Percentiles rank a stretch among this genome's conserved stretches.
These are phyloP conservation scores for Diphasiastrum complanatum DNA, from an alignment of 83 land plant genomes.

Conservation along the genomic window DNA sequence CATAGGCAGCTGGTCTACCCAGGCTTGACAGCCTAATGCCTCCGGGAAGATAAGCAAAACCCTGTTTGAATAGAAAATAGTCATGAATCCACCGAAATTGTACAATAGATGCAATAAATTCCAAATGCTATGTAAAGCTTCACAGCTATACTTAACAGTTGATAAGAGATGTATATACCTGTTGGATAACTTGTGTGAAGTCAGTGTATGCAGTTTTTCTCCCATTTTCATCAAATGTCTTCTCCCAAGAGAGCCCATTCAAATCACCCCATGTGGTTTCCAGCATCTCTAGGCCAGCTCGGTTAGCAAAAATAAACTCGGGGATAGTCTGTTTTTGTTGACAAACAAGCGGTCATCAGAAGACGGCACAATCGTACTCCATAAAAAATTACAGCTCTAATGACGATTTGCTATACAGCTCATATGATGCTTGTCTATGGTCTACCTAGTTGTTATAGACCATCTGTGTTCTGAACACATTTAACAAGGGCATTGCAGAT, in stretches of 20 bases:
- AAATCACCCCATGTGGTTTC: slow-evolving; percentile 12
- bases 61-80: slow-evolving; percentile 9
- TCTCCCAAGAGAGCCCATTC: slow-evolving; percentile 5
- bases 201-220: background rate
- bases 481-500: no score
- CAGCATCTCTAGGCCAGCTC: slow-evolving; percentile 24
- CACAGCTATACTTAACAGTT: background rate
- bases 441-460: no score
- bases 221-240: slow-evolving; percentile 11
- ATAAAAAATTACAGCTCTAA: no score
- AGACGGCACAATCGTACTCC: no score
- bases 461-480: no score
- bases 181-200: slow-evolving; percentile 13
- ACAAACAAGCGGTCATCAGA: no score
- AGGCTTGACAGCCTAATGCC: slow-evolving; percentile 16
- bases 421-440: no score
- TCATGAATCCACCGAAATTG: background rate
- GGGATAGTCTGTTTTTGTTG: slow-evolving; percentile 15
- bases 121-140: background rate
- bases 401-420: no score
- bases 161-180: no score
- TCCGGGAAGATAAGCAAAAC: slow-evolving; percentile 20
- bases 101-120: background rate
- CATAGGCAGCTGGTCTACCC: slow-evolving; percentile 16
- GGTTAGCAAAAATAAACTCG: slow-evolving; percentile 17